Base-by-base conservation (phyloP, 768 basidiomycete species). In the Hebeloma cylindrosporum region DNA sequence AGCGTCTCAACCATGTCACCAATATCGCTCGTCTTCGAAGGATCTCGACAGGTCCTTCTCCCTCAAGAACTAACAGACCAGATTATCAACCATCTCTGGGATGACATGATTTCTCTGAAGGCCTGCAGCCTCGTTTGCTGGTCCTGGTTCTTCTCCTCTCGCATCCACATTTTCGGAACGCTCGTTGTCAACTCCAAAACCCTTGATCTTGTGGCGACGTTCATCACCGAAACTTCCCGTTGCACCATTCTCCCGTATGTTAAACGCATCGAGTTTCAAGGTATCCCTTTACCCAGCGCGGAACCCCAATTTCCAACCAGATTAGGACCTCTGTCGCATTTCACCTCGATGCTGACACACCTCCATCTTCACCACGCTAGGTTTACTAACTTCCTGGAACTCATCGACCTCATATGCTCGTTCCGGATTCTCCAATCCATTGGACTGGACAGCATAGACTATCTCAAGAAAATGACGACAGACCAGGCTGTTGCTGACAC, bases 121-220 rank as follows among this genome's bases (percentile, higher is more conserved):
- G 23, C 27, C 17, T 54, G 52, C 31, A 50, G 52, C 41, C 45
- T 54, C 25, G 52, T 54, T 27, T 54, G 52, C 22, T 20, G 31
- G 10, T 25, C 52, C 4, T 54, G 52, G 52, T 31, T 41, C 9
- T 35, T 33, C 18, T 29, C 52, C n/a, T 35, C 40, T 18, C 45
- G 52, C 5, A 35, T 22, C 2, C 38, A 50, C 10, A 26, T 50
- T 7, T 54, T 50, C 40, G 29, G 29, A 13, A 21, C 18, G 14
- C 14, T 54, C 3, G 21, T 37, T 16, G 43, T 54, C 21, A 47
- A 29, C 5, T 17, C 30, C 5, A 20, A 43, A 5, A 43, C 25
- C n/a, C 23, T 36, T 7, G 11, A 10, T n/a, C 7, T 11, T 14
- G 40, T 54, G 13, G 16, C 33, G 22, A n/a, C 26, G 4, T 31